phyloP scores from a whole-genome alignment of 2,329 filamentous ascomycete genomes.

The Tolypocladium tropicale region DNA sequence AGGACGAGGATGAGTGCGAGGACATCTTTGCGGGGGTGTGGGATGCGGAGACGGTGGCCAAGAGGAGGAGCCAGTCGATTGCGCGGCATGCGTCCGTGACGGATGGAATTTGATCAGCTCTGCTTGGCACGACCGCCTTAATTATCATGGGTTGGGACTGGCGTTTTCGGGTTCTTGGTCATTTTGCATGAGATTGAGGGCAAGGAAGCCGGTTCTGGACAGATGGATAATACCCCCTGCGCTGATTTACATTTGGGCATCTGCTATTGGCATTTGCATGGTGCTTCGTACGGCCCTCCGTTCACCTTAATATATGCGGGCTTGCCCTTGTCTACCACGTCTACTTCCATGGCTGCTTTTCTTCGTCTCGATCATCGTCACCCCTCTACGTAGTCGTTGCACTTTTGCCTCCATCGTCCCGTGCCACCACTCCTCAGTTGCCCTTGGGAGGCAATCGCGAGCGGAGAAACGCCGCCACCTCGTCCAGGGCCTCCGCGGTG shows the following conservation, averaged over 20 bases:
- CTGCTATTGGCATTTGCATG: not conserved
- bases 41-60: conserved; percentile 42
- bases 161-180: not conserved
- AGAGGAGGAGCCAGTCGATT: conserved; percentile 30
- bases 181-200: not conserved
- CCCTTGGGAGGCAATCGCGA: conserved; percentile 30
- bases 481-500: conserved; percentile 67
- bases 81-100: conserved; percentile 8
- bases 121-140: too few species aligned
- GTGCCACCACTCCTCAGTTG: not conserved
- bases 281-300: not conserved
- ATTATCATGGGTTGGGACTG: not conserved
- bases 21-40: conserved; percentile 54
- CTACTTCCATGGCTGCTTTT: not conserved
- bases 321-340: not conserved
- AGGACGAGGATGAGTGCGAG: conserved; percentile 57
- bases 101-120: not conserved
- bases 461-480: conserved; percentile 55
- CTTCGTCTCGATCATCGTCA: not conserved
- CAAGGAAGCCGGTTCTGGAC: not conserved
- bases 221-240: not conserved
- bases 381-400: not conserved
- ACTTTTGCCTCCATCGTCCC: not conserved
- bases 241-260: not conserved
- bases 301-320: not conserved